Evolutionary conservation across 2,329 filamentous ascomycete species (phyloP), one percentile per base, ranked within the genome.

Genomic region (Pseudocercospora fuligena): DNA sequence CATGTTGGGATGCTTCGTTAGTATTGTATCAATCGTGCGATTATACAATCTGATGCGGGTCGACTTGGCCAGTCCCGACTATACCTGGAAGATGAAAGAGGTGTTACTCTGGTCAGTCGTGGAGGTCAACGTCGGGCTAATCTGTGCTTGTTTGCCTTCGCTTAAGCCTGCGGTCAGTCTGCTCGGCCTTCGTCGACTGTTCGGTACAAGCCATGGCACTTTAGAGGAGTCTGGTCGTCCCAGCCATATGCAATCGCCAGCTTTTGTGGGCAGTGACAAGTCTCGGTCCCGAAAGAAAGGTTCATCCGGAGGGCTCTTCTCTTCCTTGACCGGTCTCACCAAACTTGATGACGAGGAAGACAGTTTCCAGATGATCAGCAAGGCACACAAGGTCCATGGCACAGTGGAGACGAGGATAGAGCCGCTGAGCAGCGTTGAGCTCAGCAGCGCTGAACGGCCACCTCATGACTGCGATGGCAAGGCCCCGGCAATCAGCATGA

Each of bases 281-380:
- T 58, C 59, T 29, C 33, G 49, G n/a, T n/a, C 47, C 16, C 36
- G 59, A 27, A 57, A 61, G 54, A 56, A 57, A 21, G 47, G 47
- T 12, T 25, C 47, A 23, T 25, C 47, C 11, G 47, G n/a, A 12
- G 47, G 31, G 51, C 51, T 31, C 21, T 53, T 59, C 43, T 62
- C 59, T 40, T 59, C 59, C 3, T 33, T 61, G 9, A 60, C 46
- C 31, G 64, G 64, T 7, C 21, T 61, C 33, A 57, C 51, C 4
- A 62, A 57, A 27, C 40, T 46, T 11, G 61, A 66, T n/a, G 66
- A 68, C 11, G 63, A 68, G 53, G 66, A 68, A 51, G 66, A 68
- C 36, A 68, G 66, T 33, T 63, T 65, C 33, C 56, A 68, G 53
- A 68, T 68, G 66, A 68, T 66, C 60, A 68, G 60, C 36, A 54